Evolutionary conservation across 768 basidiomycete species (phyloP), one percentile per base, ranked within the genome.

Genomic region (Suillus brevipes): DNA sequence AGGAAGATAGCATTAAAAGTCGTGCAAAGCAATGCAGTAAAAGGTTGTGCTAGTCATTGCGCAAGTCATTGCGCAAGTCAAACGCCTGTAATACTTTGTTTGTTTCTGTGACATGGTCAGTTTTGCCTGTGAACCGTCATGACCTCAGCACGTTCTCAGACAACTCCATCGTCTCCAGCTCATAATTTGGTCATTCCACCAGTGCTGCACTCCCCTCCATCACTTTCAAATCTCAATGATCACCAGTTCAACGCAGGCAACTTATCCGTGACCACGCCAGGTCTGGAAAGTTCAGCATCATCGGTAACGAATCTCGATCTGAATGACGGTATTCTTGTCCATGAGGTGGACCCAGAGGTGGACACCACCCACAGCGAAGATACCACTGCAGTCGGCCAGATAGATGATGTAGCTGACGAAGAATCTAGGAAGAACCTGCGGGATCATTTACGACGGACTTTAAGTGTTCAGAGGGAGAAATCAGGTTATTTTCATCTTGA

Each of bases 301-400:
- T 92, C 91, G 43, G 82, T 90, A 23, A 79, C 86, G 69, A 87
- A 89, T 71, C 72, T 90, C 76, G 88, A 90, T 67, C 76, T 86
- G 64, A 81, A 80, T 61, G 90, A 91, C 68, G 87, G 89, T 10
- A 88, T 92, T 61, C 78, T 92, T 49, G 81, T 92, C 53, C 86
- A 87, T 69, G 91, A 92, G 72, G 83, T 83, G 49, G 90, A 91
- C 49, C 81, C 81, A 36, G 89, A 90, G 64, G 81, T 80, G 25
- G 88, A 87, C 40, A 78, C 82, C 14, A 79, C 80, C 16, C 83
- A 84, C 45, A 81, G 78, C 61, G 90, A 90, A 68, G 82, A 85
- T 63, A 79, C 77, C 14, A 82, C 74, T n/a, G 84, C 79, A 20
- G 76, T 80, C 63, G 84, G 81, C 10, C 80, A 78, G 60, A 74